Evolutionary conservation across 2,329 filamentous ascomycete genomes (phyloP).

Genomic region (Aquanectria penicillioides): DNA sequence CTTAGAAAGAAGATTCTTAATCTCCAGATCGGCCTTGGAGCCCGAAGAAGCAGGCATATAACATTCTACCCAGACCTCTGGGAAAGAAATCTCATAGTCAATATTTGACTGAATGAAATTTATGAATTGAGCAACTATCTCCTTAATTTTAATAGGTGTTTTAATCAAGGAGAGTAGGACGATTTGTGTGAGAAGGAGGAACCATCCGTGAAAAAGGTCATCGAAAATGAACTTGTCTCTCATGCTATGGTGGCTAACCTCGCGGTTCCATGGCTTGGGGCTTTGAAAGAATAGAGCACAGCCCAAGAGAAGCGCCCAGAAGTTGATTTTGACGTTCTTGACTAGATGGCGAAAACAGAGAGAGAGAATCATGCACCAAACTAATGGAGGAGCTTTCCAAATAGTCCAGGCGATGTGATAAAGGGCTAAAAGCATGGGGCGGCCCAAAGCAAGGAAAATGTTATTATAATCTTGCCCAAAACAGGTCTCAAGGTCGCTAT

Average conservation of each 20-base stretch:
- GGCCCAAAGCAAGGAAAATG: constrained; percentile 14
- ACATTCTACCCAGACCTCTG: constrained; percentile 6
- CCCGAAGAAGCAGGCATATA: constrained; percentile 7
- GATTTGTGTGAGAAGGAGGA: not conserved
- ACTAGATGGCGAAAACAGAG: constrained; percentile 3
- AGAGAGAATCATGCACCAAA: constrained; percentile 11
- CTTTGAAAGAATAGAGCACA: constrained; percentile 8
- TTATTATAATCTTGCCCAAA: constrained; percentile 24
- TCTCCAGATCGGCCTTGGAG: constrained; percentile 1
- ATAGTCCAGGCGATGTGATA: not conserved
- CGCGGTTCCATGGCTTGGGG: not conserved
- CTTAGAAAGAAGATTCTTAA: not conserved
- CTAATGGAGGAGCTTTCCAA: not conserved
- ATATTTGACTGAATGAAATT: not conserved
- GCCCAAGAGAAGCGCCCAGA: not conserved
- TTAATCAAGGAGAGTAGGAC: not conserved
- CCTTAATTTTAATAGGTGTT: not conserved
- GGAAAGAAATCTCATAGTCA: constrained; percentile 8
- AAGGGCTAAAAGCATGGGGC: not conserved
- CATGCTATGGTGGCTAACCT: not conserved
- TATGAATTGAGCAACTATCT: not conserved
- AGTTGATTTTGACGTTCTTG: not conserved
- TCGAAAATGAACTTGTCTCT: not conserved
- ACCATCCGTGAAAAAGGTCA: not conserved
- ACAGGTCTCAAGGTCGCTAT: constrained; percentile 12